Base-by-base conservation (phyloP, 192 early-diverging fungal genomes). In the Backusella tarrabulga region DNA sequence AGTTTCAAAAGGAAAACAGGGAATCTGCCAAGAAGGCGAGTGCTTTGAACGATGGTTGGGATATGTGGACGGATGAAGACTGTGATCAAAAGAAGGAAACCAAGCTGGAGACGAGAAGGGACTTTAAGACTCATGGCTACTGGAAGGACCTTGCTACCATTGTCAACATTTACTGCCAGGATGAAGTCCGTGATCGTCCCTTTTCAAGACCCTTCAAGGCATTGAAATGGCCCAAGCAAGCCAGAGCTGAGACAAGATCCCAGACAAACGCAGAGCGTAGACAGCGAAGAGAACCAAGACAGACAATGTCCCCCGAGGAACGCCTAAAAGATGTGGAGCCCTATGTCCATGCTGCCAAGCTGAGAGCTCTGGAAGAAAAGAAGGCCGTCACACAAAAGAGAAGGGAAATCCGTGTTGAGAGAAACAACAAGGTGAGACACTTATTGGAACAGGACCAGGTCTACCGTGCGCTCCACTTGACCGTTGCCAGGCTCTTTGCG, bases 71-170 rank as follows among this genome's bases (percentile, higher is more conserved):
- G 5, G 56, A 63, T 23, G 23, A 63, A 1, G 56, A 63, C 23
- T 63, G 56, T 63, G 41, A 34, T 2, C 71, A 77, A 68, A 63
- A 63, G 9, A 63, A 23, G 56, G 56, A 14, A 11, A 14, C 8
- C 4, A 40, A 72, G 15, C 23, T 63, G 3, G 23, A 23, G 4
- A 34, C 72, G 1, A 17, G 52, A 21, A 34, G 73, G 4, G 36
- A 71, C 11, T 78, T 46, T 21, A 72, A 68, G 34, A 68, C 77
- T 0, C 84, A 85, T 26, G 84, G 84, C 12, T 85, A 83, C 41
- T 85, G 84, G 84, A 85, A 85, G 40, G 84, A 85, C 23, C 23
- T 85, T 21, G 50, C 76, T 42, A 81, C 83, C 46, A 73, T 80
- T 69, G 50, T 85, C 1, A 70, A 75, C 4, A 79, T 83, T 38